Percentiles rank a stretch among this genome's conserved stretches.
Evolutionary conservation across 768 basidiomycete genomes (phyloP).

Genomic region (Lentinus tigrinus): DNA sequence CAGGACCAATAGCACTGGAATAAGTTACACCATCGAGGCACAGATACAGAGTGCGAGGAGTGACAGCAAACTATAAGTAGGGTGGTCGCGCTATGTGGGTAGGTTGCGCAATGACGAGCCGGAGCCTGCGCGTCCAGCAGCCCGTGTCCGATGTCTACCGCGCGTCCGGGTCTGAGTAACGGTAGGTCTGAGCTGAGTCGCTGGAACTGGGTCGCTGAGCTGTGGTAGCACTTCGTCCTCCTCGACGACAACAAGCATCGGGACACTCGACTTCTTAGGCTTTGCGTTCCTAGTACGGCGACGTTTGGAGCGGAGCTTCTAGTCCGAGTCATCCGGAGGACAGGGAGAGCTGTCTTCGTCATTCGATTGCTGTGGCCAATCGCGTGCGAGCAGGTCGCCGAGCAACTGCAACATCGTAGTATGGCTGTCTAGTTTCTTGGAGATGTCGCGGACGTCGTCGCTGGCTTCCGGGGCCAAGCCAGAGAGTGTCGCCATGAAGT

Average conservation of each 20-base stretch:
- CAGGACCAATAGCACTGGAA: too few species aligned
- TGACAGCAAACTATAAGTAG: background rate
- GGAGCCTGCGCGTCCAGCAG: background rate
- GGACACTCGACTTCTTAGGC: background rate
- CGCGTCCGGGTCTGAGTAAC: background rate
- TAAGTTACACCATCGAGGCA: too few species aligned
- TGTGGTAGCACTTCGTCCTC: background rate
- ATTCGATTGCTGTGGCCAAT: background rate
- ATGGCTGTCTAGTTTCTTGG: background rate
- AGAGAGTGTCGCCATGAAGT: background rate
- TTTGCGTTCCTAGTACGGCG: background rate
- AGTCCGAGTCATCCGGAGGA: background rate
- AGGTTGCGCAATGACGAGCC: background rate
- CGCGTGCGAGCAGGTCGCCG: background rate
- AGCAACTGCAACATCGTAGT: background rate
- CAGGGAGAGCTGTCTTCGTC: background rate
- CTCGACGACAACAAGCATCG: background rate
- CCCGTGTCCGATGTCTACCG: background rate
- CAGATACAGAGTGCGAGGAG: too few species aligned
- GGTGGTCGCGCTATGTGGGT: background rate
- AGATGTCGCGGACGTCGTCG: background rate
- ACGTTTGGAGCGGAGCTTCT: background rate
- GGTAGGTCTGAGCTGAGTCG: too few species aligned
- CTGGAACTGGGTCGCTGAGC: too few species aligned
- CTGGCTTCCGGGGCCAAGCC: background rate